Evolutionary conservation across 1,139 yeast genomes (phyloP).

Genomic region (Yamadazyma atlantica): DNA sequence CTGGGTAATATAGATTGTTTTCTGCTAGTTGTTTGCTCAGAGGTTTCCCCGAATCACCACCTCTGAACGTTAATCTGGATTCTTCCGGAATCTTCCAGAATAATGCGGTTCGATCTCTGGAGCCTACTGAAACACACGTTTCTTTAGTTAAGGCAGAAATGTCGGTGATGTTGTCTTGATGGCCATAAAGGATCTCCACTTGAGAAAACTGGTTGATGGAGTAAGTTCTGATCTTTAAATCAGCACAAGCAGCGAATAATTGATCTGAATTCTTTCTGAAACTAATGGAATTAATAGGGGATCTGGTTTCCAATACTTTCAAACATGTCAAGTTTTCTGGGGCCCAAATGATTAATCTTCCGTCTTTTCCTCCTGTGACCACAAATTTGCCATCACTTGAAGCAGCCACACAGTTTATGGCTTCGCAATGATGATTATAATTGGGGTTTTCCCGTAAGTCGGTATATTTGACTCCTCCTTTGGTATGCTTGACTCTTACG

Average conservation of each 20-base stretch:
- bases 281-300: conserved; percentile 68
- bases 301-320: conserved; percentile 74
- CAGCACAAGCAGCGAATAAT: conserved; percentile 90
- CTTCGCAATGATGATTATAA: conserved; percentile 70
- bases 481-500: conserved; percentile 58
- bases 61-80: conserved; percentile 87
- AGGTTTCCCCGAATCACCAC: conserved; percentile 64
- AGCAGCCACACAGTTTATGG: conserved; percentile 75
- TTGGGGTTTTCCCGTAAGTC: conserved; percentile 38
- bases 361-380: conserved; percentile 89
- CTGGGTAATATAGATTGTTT: conserved; percentile 49
- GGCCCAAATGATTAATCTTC: conserved; percentile 81
- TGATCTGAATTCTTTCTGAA: conserved; percentile 84
- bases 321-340: conserved; percentile 72
- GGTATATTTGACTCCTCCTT: conserved; percentile 56
- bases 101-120: conserved; percentile 93
- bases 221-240: conserved; percentile 83
- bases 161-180: conserved; percentile 85
- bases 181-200: conserved; percentile 89
- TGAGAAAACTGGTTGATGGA: conserved; percentile 85
- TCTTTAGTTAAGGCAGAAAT: conserved; percentile 80
- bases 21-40: conserved; percentile 29
- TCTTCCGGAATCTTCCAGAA: conserved; percentile 97
- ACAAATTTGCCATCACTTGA: conserved; percentile 85
- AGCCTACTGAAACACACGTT: conserved; percentile 93